phyloP scores from a whole-genome alignment of 495 filamentous ascomycete species.

The Platismatia glauca region DNA sequence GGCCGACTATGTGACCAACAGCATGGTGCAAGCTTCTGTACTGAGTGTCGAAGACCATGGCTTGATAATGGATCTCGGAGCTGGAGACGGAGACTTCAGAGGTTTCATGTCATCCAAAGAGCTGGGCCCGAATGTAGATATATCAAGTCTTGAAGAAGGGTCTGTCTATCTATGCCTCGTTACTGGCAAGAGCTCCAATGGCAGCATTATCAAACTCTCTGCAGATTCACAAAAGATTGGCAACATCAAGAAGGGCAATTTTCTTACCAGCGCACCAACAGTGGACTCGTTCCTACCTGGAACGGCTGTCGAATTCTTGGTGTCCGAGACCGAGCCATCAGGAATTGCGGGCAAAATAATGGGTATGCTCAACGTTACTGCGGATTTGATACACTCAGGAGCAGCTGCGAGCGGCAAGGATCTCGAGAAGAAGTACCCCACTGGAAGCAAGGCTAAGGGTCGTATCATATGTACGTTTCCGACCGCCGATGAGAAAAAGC shows the following conservation, averaged over 20 bases:
- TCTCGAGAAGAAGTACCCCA: constrained; percentile 62
- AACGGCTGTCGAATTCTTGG: constrained; percentile 73
- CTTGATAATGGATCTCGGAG: constrained; percentile 81
- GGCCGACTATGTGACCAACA: constrained; percentile 59
- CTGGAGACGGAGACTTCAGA: constrained; percentile 54
- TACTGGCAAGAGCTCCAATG: constrained; percentile 62
- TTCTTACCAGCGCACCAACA: constrained; percentile 66
- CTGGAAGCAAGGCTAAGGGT: constrained; percentile 75
- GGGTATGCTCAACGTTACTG: constrained; percentile 81
- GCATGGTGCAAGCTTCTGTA: constrained; percentile 78
- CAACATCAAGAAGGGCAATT: constrained; percentile 62
- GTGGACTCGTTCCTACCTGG: constrained; percentile 87
- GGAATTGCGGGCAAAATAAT: constrained; percentile 81
- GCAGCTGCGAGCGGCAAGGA: constrained; percentile 53
- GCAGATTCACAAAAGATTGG: constrained; percentile 55
- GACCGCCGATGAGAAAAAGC: constrained; percentile 62
- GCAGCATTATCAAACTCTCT: constrained; percentile 80
- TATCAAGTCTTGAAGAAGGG: constrained; percentile 62
- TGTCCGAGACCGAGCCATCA: constrained; percentile 56
- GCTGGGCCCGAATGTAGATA: constrained; percentile 49
- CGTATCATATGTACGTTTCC: constrained; percentile 82
- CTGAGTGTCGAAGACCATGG: constrained; percentile 91
- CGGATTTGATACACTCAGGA: constrained; percentile 82
- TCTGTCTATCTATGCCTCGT: constrained; percentile 76
- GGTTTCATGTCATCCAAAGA: constrained; percentile 91